Percentiles rank a stretch among this genome's conserved stretches.
Evolutionary conservation across 345 rosid genomes (phyloP).

Genomic region (Eucalyptus brandiana): DNA sequence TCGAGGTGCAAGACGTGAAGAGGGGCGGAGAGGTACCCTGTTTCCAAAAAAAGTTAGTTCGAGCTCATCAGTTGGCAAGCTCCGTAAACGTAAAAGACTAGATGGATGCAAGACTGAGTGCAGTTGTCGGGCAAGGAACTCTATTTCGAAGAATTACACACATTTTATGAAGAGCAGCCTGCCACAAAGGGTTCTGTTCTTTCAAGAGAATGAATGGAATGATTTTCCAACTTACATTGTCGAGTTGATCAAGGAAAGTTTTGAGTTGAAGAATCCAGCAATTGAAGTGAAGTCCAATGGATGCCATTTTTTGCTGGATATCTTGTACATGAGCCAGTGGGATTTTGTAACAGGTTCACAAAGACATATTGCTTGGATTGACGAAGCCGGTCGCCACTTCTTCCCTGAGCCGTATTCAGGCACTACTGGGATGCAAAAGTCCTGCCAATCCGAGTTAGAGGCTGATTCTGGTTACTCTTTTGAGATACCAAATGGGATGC

Average conservation of each 20-base stretch:
- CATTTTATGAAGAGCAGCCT: slow-evolving; percentile 16
- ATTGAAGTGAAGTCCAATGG: slow-evolving; percentile 15
- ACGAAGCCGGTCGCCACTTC: slow-evolving; percentile 22
- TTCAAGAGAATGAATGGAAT: slow-evolving; percentile 21
- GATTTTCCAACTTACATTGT: slow-evolving; percentile 18
- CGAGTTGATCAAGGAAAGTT: slow-evolving; percentile 4
- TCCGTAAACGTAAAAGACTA: slow-evolving; percentile 42
- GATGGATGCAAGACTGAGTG: slow-evolving; percentile 12
- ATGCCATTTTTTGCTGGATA: slow-evolving; percentile 13
- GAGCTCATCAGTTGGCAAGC: slow-evolving; percentile 5
- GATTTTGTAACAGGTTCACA: slow-evolving; percentile 11
- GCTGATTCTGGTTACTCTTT: neutral
- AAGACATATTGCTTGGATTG: slow-evolving; percentile 36
- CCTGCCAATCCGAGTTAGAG: neutral
- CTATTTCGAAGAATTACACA: slow-evolving; percentile 11
- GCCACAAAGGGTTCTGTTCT: slow-evolving; percentile 26
- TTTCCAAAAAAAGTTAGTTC: slow-evolving; percentile 2
- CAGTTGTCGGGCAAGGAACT: slow-evolving; percentile 1
- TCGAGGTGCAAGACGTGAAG: neutral
- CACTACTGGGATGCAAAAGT: neutral
- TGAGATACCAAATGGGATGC: slow-evolving; percentile 11
- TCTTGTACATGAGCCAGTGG: slow-evolving; percentile 16
- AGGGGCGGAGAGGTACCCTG: neutral
- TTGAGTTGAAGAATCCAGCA: slow-evolving; percentile 16
- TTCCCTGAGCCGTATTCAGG: slow-evolving; percentile 16